phyloP scores from a whole-genome alignment of 2,329 filamentous ascomycete genomes.

The Aspergillus sp. region DNA sequence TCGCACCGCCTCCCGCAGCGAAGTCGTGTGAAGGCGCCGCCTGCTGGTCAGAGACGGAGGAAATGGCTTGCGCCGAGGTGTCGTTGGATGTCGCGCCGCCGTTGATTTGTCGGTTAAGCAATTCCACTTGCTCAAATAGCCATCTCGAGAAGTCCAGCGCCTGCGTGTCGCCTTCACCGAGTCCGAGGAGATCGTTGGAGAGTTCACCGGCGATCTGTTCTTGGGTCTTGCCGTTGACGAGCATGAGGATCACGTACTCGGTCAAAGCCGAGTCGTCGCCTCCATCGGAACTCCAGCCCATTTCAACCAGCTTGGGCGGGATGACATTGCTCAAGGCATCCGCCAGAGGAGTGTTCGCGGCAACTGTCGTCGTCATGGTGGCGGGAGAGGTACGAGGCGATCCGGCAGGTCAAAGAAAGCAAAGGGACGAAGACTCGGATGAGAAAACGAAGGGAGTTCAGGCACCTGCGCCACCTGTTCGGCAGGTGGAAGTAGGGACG shows the following conservation, averaged over 20 bases:
- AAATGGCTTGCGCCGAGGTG: constrained; percentile 28
- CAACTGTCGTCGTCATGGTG: constrained; percentile 74
- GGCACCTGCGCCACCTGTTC: background rate
- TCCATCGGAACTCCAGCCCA: constrained; percentile 83
- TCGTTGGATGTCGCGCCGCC: constrained; percentile 40
- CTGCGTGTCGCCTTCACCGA: constrained; percentile 78
- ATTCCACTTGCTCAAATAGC: constrained; percentile 85
- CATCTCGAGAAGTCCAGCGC: constrained; percentile 83
- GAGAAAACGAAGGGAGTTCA: background rate
- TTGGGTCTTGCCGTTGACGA: constrained; percentile 91
- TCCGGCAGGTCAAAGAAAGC: constrained; percentile 4
- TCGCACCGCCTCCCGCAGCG: constrained; percentile 37
- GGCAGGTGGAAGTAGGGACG: background rate
- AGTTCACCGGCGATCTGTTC: constrained; percentile 86
- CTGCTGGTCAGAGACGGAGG: constrained; percentile 35
- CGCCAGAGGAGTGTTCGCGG: constrained; percentile 77
- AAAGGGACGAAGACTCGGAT: background rate
- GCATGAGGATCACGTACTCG: constrained; percentile 97
- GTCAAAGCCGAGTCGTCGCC: constrained; percentile 80
- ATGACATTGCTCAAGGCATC: constrained; percentile 79
- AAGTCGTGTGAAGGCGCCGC: constrained; percentile 28
- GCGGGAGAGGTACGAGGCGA: background rate
- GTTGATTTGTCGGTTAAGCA: constrained; percentile 63
- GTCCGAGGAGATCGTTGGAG: constrained; percentile 78
- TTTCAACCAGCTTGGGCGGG: constrained; percentile 86